These are phyloP conservation scores for Sporothrix dimorphospora DNA, from an alignment of 2,329 filamentous ascomycete species.

Conservation along the genomic window DNA sequence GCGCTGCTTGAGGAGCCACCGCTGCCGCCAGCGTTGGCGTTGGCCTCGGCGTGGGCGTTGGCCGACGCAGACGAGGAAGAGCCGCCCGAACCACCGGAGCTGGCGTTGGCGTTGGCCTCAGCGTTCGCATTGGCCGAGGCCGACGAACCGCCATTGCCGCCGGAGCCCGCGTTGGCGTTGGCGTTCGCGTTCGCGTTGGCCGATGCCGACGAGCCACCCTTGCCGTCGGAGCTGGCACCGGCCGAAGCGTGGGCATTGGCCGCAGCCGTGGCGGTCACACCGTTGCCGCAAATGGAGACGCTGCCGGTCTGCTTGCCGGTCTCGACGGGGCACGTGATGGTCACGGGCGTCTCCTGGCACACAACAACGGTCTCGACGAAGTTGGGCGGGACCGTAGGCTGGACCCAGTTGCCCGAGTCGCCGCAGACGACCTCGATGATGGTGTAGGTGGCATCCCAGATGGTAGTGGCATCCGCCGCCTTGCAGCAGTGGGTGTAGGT, in stretches of 20 bases:
- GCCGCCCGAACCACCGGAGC: not conserved
- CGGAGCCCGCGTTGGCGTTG: not conserved
- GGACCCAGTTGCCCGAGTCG: conserved; percentile 49
- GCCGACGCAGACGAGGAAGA: not conserved
- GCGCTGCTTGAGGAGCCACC: not conserved
- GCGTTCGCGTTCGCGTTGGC: not conserved
- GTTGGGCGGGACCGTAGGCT: conserved; percentile 36
- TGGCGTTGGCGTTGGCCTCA: not conserved
- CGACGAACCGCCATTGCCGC: not conserved
- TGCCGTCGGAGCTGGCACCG: not conserved
- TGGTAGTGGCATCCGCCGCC: conserved; percentile 45
- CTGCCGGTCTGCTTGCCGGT: conserved; percentile 22
- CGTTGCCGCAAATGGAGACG: conserved; percentile 29
- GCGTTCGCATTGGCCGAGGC: not conserved
- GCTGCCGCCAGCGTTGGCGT: not conserved
- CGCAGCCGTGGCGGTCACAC: conserved; percentile 32
- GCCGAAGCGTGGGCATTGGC: conserved; percentile 18
- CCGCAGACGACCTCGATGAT: conserved; percentile 46
- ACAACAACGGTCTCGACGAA: conserved; percentile 34
- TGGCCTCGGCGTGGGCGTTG: not conserved
- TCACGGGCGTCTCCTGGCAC: conserved; percentile 27
- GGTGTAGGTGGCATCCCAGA: conserved; percentile 48
- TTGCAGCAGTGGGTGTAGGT: conserved; percentile 44
- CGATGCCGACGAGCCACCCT: not conserved
- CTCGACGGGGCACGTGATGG: conserved; percentile 33